Base-by-base conservation (phyloP, 2,329 filamentous ascomycete genomes). In the Volutella citrinella region DNA sequence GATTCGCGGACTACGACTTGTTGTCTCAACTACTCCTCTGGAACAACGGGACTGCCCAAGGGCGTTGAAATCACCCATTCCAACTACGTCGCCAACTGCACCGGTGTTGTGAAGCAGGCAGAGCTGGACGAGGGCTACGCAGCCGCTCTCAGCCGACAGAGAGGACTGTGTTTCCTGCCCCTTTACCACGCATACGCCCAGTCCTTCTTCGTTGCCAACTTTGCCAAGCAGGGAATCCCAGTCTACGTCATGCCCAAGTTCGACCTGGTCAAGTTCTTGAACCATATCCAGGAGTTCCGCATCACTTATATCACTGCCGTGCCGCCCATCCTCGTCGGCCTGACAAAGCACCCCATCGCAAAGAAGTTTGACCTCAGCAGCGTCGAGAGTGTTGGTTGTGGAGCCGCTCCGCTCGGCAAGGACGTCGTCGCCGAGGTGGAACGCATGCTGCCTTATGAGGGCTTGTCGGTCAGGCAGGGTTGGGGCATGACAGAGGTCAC, bases 401-500 rank as follows among this genome's bases (percentile, higher is more conserved):
- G 87, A 18, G 86, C 85, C 1, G 87, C 87, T 4, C 86, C 87
- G 1, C 61, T 87, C 3, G 65, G 68, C 4, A 52, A 50, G 5
- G 76, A 84, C 36, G 61, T 78, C 3, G 43, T 48, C 0, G n/a
- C 21, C 1, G 42, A 38, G 5, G 68, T 64, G 32, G 65, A 69
- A n/a, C 79, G 82, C n/a, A 16, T 56, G 3, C 81, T 78, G 69
- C 52, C 56, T 0, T 32, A 44, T 14, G 48, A 53, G 1, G 46
- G 51, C 1, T 34, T 74, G 9, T 39, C 42, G 1, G 43, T 73
- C 7, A 63, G 65, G 53, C 87, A 91, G 57, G 87, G 84, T 3
- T 94, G 85, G 83, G 88, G 88, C 5, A 91, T 94, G 87, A 93
- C 87, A 1, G 87, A 93, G 56, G 62, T 76, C 3, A 93, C 87